Evolutionary conservation across 352 stramenopile species (phyloP).

Genomic region (Thraustochytrium sp.): DNA sequence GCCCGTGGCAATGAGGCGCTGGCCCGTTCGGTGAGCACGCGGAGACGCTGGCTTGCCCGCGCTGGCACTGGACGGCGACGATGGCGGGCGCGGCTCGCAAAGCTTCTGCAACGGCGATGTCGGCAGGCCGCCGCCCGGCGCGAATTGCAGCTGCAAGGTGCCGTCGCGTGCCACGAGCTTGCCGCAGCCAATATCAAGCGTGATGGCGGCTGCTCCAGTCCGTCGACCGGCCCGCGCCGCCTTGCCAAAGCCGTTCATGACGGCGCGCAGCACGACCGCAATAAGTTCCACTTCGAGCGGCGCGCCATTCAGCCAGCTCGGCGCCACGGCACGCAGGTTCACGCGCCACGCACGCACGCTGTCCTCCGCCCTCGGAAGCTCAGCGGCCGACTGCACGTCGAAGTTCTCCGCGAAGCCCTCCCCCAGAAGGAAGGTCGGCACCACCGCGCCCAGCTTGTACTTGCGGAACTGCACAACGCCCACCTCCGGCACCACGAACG

Average conservation of each 20-base stretch:
- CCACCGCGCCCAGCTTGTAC: neutral
- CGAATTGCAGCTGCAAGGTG: neutral
- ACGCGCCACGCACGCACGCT: neutral
- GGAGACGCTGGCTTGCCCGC: neutral
- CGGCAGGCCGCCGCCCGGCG: neutral
- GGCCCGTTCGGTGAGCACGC: neutral
- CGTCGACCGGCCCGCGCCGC: neutral
- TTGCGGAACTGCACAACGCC: conserved; percentile 15
- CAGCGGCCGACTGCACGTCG: neutral
- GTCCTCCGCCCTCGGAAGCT: neutral
- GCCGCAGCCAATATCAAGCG: neutral
- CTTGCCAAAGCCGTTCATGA: neutral
- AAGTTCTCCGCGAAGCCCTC: neutral
- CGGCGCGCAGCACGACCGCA: neutral
- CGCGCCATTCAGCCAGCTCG: neutral
- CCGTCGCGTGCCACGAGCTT: neutral
- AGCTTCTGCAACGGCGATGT: neutral
- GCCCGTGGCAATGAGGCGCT: neutral
- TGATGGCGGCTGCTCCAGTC: neutral
- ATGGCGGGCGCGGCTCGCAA: neutral
- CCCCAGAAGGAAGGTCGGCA: neutral
- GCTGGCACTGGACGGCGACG: neutral
- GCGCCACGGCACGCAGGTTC: neutral
- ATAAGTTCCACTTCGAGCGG: neutral
- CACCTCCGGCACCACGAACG: neutral